A percentile compares a stretch with the other conserved stretches of the same genome.
These are phyloP conservation scores for Umbellularia californica DNA, from an alignment of 164 flowering plant genomes.

Conservation along the genomic window DNA sequence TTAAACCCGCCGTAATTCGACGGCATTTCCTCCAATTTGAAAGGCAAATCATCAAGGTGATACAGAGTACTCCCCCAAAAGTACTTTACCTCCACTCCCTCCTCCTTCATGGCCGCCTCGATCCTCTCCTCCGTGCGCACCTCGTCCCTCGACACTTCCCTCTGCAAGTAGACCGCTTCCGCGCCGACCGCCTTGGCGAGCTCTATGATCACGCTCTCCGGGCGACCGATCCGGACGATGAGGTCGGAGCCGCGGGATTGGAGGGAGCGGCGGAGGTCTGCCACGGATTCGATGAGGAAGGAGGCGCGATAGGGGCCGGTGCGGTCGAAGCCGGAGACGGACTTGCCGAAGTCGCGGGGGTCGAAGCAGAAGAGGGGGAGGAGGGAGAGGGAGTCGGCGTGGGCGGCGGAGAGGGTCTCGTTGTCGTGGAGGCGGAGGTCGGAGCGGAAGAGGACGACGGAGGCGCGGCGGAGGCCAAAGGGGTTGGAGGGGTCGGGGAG, in stretches of 20 bases:
- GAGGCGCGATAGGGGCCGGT: conserved; percentile 80
- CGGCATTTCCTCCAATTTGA: conserved; percentile 84
- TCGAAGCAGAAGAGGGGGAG: conserved; percentile 89
- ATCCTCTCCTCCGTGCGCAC: conserved; percentile 74
- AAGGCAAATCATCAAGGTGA: conserved; percentile 90
- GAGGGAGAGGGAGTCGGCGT: conserved; percentile 72
- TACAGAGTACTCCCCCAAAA: conserved; percentile 96
- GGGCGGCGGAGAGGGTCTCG: conserved; percentile 75
- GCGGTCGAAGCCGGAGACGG: conserved; percentile 82
- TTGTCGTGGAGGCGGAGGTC: conserved; percentile 89
- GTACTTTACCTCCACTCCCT: conserved; percentile 84
- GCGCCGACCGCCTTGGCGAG: conserved; percentile 79
- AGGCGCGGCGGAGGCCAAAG: conserved; percentile 63
- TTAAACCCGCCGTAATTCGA: conserved; percentile 73
- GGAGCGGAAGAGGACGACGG: conserved; percentile 89
- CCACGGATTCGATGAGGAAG: conserved; percentile 73
- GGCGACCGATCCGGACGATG: conserved; percentile 75
- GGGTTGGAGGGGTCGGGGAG: conserved; percentile 63
- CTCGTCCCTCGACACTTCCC: conserved; percentile 78
- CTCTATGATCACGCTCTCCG: conserved; percentile 71
- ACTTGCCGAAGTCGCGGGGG: conserved; percentile 82
- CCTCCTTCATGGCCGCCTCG: conserved; percentile 74
- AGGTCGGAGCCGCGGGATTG: conserved; percentile 80
- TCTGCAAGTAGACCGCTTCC: conserved; percentile 75
- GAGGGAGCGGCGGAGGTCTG: conserved; percentile 62